Evolutionary conservation across 2,329 filamentous ascomycete genomes (phyloP).

Genomic region (Neofusicoccum parvum): DNA sequence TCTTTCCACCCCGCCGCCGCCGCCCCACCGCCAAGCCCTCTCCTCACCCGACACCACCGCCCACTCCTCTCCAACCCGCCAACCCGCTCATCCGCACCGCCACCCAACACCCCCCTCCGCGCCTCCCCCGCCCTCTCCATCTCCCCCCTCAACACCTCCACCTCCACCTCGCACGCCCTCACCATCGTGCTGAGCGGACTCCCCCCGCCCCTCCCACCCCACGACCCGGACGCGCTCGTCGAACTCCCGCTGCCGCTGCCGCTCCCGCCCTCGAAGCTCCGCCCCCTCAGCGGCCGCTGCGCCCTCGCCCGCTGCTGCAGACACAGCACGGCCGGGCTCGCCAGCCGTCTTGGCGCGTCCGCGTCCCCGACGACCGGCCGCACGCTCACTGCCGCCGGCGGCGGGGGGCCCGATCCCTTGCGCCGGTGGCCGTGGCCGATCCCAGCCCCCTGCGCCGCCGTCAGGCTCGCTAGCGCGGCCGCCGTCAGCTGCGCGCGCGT

Average conservation of each 20-base stretch:
- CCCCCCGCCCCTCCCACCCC: too few relatives aligned
- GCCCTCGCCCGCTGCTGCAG: too few relatives aligned
- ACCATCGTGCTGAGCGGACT: conserved; percentile 15
- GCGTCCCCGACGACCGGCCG: neutral
- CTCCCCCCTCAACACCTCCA: conserved; percentile 28
- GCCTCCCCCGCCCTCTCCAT: conserved; percentile 24
- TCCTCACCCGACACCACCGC: conserved; percentile 13
- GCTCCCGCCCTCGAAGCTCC: too few relatives aligned
- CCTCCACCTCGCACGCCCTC: conserved; percentile 14
- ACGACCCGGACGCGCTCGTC: neutral
- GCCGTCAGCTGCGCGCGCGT: neutral
- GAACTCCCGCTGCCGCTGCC: neutral
- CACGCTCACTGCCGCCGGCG: neutral
- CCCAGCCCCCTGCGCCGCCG: neutral
- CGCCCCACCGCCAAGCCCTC: neutral
- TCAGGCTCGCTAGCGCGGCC: neutral
- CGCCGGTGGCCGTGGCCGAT: neutral
- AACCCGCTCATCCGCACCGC: conserved; percentile 6
- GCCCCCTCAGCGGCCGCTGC: too few relatives aligned
- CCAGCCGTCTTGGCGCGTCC: too few relatives aligned
- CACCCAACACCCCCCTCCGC: too few relatives aligned
- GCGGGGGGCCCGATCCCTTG: conserved; percentile 6
- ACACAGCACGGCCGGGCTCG: too few relatives aligned
- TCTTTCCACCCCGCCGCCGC: neutral
- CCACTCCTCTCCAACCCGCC: conserved; percentile 21